These are phyloP conservation scores for Nitzschia sp. DNA, from an alignment of 108 stramenopile genomes.

Conservation along the genomic window DNA sequence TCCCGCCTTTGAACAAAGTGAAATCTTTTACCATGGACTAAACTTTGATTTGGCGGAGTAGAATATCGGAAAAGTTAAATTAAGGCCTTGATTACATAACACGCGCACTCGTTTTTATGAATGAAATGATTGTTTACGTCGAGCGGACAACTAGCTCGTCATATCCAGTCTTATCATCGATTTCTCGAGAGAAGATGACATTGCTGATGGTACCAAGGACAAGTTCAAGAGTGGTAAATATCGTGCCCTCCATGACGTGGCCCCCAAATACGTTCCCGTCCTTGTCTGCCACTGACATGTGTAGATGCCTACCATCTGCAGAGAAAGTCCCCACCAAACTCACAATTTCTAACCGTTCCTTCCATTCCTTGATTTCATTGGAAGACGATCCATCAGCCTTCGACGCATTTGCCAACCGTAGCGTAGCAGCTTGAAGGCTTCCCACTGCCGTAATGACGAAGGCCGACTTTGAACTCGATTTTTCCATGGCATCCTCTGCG, in stretches of 20 bases:
- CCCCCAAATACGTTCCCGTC: conserved; percentile 70
- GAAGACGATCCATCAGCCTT: conserved; percentile 10
- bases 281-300: conserved; percentile 58
- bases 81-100: too few species aligned
- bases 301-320: conserved; percentile 59
- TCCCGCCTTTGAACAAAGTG: too few species aligned
- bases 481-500: conserved; percentile 35
- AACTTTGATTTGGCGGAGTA: too few species aligned
- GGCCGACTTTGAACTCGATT: conserved; percentile 37
- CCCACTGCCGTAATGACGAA: conserved; percentile 79
- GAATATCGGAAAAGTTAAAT: too few species aligned
- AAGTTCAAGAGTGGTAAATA: conserved; percentile 80
- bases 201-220: conserved; percentile 66
- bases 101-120: too few species aligned
- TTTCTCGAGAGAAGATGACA: conserved; percentile 54
- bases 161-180: conserved; percentile 71
- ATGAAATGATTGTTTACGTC: too few species aligned
- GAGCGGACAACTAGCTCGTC: conserved; percentile 48
- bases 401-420: conserved; percentile 75
- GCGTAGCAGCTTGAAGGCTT: conserved; percentile 51
- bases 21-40: too few species aligned
- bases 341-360: conserved; percentile 68
- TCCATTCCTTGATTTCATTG: conserved; percentile 59
- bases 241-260: conserved; percentile 67
- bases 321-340: conserved; percentile 75